A percentile compares a stretch with the other conserved stretches of the same genome.
phyloP scores from a whole-genome alignment of 2,329 filamentous ascomycete genomes.

The Raffaelea deltoideospora region DNA sequence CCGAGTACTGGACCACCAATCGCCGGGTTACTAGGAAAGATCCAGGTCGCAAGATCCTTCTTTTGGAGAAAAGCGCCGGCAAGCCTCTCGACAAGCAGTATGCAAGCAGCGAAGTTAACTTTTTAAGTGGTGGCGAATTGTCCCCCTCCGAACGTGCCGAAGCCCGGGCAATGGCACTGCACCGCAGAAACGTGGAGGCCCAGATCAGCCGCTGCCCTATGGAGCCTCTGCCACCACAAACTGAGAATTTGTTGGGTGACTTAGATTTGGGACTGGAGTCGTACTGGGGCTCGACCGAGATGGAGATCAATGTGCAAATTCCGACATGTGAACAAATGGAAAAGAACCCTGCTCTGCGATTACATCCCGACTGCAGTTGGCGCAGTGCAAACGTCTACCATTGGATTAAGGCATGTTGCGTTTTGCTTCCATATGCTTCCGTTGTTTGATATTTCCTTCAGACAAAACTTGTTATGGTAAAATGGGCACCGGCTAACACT shows the following conservation, averaged over 20 bases:
- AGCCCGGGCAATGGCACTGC: conserved; percentile 29
- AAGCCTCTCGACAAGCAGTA: conserved; percentile 58
- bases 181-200: conserved; percentile 39
- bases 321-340: conserved; percentile 81
- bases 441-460: conserved; percentile 44
- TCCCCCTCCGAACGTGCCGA: conserved; percentile 30
- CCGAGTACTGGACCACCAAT: conserved; percentile 81
- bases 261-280: conserved; percentile 54
- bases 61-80: conserved; percentile 81
- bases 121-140: conserved; percentile 69
- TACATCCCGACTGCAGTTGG: conserved; percentile 88
- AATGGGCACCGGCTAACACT: no score
- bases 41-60: conserved; percentile 64
- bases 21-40: conserved; percentile 75
- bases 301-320: conserved; percentile 86
- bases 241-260: conserved; percentile 66
- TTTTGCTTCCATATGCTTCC: conserved; percentile 63
- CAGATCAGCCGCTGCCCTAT: conserved; percentile 23
- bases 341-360: conserved; percentile 45
- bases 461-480: no score
- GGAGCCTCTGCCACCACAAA: conserved; percentile 31
- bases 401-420: conserved; percentile 85
- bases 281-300: conserved; percentile 77
- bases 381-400: conserved; percentile 88
- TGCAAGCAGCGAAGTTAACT: conserved; percentile 58